A percentile compares a stretch with the other conserved stretches of the same genome.
These are phyloP conservation scores for Coffea eugenioides DNA, from an alignment of 257 asterid genomes.

Conservation along the genomic window DNA sequence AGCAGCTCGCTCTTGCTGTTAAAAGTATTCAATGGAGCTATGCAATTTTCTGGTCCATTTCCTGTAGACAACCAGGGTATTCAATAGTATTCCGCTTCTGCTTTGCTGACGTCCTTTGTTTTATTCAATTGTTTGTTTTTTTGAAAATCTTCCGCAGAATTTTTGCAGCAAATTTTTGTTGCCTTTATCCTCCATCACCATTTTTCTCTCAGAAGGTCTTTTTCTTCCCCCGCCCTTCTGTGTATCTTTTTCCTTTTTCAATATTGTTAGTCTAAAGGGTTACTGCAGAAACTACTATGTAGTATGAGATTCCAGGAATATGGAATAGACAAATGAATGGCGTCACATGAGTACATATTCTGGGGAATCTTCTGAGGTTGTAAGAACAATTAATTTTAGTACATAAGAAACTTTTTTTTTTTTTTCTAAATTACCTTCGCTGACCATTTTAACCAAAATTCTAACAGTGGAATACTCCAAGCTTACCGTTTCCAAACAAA, in stretches of 20 bases:
- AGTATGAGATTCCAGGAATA: neutral
- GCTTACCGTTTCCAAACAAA: neutral
- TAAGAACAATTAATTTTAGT: neutral
- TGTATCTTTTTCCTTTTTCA: neutral
- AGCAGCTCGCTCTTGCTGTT: slow-evolving; percentile 69
- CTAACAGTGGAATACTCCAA: neutral
- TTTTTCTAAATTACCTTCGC: neutral
- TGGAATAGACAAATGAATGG: neutral
- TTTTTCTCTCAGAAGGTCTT: neutral
- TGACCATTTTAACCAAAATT: neutral
- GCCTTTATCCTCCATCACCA: neutral
- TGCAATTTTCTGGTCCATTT: slow-evolving; percentile 82
- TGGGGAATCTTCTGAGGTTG: neutral
- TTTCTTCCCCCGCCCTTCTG: neutral
- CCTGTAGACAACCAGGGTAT: slow-evolving; percentile 68
- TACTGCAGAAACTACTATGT: neutral
- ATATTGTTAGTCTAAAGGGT: neutral
- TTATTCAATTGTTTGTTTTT: neutral
- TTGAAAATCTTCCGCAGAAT: neutral
- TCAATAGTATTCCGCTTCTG: slow-evolving; percentile 15
- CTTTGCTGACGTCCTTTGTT: neutral
- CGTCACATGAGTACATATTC: neutral
- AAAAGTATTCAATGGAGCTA: slow-evolving; percentile 91
- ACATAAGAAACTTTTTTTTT: neutral
- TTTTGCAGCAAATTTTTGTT: neutral